These are phyloP conservation scores for Neocatenulostroma microsporum DNA, from an alignment of 2,329 filamentous ascomycete species.

Conservation along the genomic window DNA sequence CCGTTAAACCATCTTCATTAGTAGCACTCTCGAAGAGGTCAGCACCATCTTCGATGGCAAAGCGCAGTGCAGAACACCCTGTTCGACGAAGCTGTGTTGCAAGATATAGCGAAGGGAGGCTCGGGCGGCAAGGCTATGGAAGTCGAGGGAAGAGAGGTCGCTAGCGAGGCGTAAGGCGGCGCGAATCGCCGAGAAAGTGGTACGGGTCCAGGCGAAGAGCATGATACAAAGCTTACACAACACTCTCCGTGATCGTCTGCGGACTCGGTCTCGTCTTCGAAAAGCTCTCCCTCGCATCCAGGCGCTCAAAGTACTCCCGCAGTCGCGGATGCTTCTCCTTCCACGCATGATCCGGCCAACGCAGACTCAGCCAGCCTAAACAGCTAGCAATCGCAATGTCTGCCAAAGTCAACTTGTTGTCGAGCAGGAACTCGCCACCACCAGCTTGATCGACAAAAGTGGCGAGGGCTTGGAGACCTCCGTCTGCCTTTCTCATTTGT, in stretches of 20 bases:
- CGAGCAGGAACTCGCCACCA: slow-evolving; percentile 23
- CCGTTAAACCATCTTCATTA: no score
- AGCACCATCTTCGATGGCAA: slow-evolving; percentile 12
- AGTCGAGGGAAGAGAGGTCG: slow-evolving; percentile 8
- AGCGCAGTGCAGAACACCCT: slow-evolving; percentile 4
- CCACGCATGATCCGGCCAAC: slow-evolving; percentile 30
- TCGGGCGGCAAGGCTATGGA: slow-evolving; percentile 5
- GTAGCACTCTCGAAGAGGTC: slow-evolving; percentile 13
- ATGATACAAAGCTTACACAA: slow-evolving; percentile 22
- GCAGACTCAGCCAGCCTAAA: slow-evolving; percentile 29
- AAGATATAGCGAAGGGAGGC: slow-evolving; percentile 4
- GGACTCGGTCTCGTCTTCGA: slow-evolving; percentile 25
- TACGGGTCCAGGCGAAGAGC: no score
- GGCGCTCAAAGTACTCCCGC: slow-evolving; percentile 40
- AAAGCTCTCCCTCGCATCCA: slow-evolving; percentile 38
- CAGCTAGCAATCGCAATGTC: slow-evolving; percentile 30
- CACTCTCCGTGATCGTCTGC: slow-evolving; percentile 30
- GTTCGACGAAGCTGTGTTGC: slow-evolving; percentile 4
- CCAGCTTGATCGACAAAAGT: slow-evolving; percentile 23
- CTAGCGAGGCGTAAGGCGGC: no score
- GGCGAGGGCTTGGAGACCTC: slow-evolving; percentile 27
- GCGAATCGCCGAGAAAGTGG: no score
- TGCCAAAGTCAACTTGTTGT: slow-evolving; percentile 27
- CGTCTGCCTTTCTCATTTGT: slow-evolving; percentile 31
- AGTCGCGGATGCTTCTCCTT: slow-evolving; percentile 27